Evolutionary conservation across 2,329 filamentous ascomycete genomes (phyloP), one percentile per base, ranked within the genome.

Genomic region (Lachnellula arida): DNA sequence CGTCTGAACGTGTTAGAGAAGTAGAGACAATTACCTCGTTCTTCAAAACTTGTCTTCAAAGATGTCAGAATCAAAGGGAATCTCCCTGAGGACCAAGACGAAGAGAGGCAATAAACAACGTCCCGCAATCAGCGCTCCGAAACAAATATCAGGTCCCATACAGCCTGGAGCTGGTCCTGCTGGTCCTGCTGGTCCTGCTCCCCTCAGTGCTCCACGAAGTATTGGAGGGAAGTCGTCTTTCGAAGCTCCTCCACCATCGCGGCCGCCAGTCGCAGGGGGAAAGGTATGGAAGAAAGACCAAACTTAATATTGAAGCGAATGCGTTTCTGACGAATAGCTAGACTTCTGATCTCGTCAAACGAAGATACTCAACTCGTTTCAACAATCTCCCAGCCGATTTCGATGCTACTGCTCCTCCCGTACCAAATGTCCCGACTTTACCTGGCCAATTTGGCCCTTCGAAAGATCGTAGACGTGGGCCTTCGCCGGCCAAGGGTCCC

Each of bases 311-410:
- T 47, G 8, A 28, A 15, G 12, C 14, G n/a, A 32, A 32, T 15
- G 3, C n/a, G 8, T 23, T 47, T 44, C 42, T 44, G 11, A 47
- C 12, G 2, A 12, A 14, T 22, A 15, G 12, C 12, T 42, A 71
- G 82, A 86, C 84, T 1, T 82, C 82, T 23, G 93, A 99, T 71
- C 78, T 97, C 53, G 92, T 99, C 57, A 97, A 97, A 76, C 83
- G 91, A 65, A 81, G 94, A 65, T 99, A 97, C 74, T 97, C 94
- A 40, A 92, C 92, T 43, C 86, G 93, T 58, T 96, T 97, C 72
- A 93, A 91, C 66, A 85, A 89, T 62, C 73, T 87, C 1, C 88
- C 88, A 1, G 76, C 83, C 57, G 85, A 89, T 65, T 88, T 85
- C 69, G 82, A 87, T 65, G 77, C 80, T 63, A 84, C 81, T 54